Base-by-base conservation (phyloP, 2,329 filamentous ascomycete species). In the Lasiodiplodia citricola region DNA sequence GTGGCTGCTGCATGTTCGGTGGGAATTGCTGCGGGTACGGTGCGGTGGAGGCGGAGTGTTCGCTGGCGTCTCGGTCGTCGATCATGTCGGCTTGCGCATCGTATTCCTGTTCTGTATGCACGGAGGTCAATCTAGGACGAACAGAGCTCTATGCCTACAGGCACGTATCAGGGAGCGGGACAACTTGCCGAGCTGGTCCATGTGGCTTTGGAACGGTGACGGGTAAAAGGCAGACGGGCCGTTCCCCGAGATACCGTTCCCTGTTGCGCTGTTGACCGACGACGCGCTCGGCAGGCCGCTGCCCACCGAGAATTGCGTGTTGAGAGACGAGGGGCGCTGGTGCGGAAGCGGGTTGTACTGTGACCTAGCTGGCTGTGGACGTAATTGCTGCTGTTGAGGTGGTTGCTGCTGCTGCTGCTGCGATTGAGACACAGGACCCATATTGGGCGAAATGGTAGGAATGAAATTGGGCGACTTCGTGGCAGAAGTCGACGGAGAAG, bases 171-270 rank as follows among this genome's bases (percentile, higher is more conserved):
- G 77, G 81, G 82, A 82, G 80, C 75, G 84, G 85, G 87, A 80
- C 77, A 87, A 86, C 94, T 92, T 93, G 92, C 95, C 95, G 80
- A 98, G 89, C 85, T 97, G 93, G 81, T 96, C 92, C 81, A 96
- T 94, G 80, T 97, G 95, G 80, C 92, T 96, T 78, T 96, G 93
- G 82, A 97, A 97, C 21, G 92, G 91, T 69, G 93, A 91, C 62
- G 92, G 90, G 78, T 97, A 97, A 81, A 91, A 97, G 66, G 82
- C 80, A 21, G 84, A 81, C 51, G 85, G 79, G 54, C 75, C 73
- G 47, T 74, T 74, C 47, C 78, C 76, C 37, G 74, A 78, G 73
- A 78, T 77, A 70, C 72, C 77, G 70, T 76, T 80, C 68, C 72
- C 74, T 60, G 73, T 74, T 65, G 73, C 77, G 70, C 76, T 80